phyloP scores from a whole-genome alignment of 2,329 filamentous ascomycete genomes.

The Basipetospora chlamydospora region DNA sequence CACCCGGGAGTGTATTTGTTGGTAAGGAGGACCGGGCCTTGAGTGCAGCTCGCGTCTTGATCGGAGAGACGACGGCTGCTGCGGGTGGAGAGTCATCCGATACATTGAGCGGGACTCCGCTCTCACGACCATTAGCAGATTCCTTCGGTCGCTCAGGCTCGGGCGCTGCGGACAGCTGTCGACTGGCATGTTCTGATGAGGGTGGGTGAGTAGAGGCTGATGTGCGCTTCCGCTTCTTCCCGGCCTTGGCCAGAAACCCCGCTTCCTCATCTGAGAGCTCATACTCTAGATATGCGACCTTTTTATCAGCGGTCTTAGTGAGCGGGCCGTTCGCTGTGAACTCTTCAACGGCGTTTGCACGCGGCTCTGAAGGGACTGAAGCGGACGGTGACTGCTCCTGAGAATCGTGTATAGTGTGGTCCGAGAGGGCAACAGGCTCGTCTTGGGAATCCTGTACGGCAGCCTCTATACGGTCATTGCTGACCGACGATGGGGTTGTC shows the following conservation, averaged over 20 bases:
- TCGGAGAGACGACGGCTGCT: neutral
- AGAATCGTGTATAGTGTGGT: slow-evolving; percentile 14
- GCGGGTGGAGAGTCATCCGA: neutral
- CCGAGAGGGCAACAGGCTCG: neutral
- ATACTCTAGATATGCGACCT: slow-evolving; percentile 8
- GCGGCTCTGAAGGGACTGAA: too few species aligned
- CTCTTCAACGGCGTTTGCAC: too few species aligned
- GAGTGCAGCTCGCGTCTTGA: slow-evolving; percentile 1
- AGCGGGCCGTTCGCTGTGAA: too few species aligned
- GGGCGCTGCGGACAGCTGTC: neutral
- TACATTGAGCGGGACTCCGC: too few species aligned
- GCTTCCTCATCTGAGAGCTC: slow-evolving; percentile 22
- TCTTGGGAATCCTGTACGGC: neutral
- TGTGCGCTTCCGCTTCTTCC: neutral
- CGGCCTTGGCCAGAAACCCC: neutral
- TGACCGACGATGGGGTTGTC: too few species aligned
- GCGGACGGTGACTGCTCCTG: slow-evolving; percentile 14
- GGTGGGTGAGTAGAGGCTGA: neutral
- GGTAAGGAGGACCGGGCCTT: too few species aligned
- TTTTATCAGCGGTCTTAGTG: too few species aligned
- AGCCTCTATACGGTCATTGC: too few species aligned
- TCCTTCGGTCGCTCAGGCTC: too few species aligned
- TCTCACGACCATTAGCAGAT: too few species aligned
- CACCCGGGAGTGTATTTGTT: too few species aligned
- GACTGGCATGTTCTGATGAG: neutral